phyloP scores from a whole-genome alignment of 1,139 yeast species.

The Magnusiomyces suaveolens region DNA sequence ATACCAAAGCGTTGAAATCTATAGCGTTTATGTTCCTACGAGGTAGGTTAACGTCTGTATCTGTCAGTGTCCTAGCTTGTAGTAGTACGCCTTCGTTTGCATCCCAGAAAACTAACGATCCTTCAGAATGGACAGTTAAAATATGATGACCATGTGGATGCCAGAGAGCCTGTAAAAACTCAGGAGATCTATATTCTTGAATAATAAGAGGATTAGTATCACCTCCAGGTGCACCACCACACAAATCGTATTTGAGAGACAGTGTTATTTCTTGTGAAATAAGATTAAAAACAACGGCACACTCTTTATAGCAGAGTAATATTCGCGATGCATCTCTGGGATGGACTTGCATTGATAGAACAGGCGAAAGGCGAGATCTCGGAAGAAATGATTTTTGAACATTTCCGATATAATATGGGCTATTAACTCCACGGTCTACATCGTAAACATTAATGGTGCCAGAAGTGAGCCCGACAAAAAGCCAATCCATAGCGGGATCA shows the following conservation, averaged over 20 bases:
- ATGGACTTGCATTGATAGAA: conserved; percentile 60
- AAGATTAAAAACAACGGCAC: conserved; percentile 62
- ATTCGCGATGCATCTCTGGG: conserved; percentile 83
- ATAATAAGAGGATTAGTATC: conserved; percentile 36
- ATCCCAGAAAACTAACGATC: conserved; percentile 88
- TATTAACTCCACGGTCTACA: conserved; percentile 61
- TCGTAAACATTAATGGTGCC: conserved; percentile 73
- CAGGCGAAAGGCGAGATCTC: conserved; percentile 42
- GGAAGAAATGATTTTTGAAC: conserved; percentile 44
- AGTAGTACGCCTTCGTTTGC: conserved; percentile 62
- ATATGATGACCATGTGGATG: conserved; percentile 91
- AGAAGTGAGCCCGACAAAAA: conserved; percentile 67
- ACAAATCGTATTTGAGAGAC: conserved; percentile 49
- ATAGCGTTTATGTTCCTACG: conserved; percentile 13
- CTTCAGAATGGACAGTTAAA: conserved; percentile 69
- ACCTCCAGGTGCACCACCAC: conserved; percentile 57
- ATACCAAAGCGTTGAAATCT: conserved; percentile 3
- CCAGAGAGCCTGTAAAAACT: conserved; percentile 55
- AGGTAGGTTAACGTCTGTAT: conserved; percentile 54
- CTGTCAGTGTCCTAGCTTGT: conserved; percentile 64
- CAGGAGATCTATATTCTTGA: conserved; percentile 37
- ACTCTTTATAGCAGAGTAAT: conserved; percentile 60
- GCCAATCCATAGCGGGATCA: conserved; percentile 86
- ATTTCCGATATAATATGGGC: conserved; percentile 62
- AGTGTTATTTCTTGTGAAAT: conserved; percentile 49